These are phyloP conservation scores for Aspergillus glaucus DNA, from an alignment of 2,329 filamentous ascomycete genomes.

Conservation along the genomic window DNA sequence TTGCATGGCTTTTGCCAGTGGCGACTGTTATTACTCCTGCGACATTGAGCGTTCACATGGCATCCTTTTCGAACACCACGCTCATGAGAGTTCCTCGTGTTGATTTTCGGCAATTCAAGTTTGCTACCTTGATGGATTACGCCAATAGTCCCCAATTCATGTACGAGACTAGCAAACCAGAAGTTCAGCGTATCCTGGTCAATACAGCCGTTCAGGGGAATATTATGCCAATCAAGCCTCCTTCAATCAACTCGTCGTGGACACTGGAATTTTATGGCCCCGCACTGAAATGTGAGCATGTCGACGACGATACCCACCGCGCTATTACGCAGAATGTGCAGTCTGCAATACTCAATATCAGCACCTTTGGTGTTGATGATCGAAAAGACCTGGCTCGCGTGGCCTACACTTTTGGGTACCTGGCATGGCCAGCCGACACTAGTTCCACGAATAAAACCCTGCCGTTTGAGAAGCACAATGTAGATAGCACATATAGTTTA, in stretches of 20 bases:
- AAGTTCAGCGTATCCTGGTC: neutral
- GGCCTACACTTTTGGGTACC: no score
- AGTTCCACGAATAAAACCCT: no score
- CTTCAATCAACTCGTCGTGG: neutral
- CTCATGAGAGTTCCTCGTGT: neutral
- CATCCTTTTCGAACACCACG: neutral
- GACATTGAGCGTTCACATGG: neutral
- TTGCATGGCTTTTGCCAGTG: slow-evolving; percentile 1
- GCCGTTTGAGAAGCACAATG: no score
- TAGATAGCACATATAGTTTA: no score
- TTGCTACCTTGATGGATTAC: neutral
- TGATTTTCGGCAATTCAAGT: neutral
- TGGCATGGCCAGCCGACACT: no score
- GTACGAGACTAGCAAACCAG: neutral
- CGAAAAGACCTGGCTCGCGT: no score
- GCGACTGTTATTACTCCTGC: slow-evolving; percentile 1
- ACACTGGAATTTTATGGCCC: neutral
- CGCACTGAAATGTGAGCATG: neutral
- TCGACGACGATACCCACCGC: neutral
- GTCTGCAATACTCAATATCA: no score
- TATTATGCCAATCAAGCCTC: neutral
- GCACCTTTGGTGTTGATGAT: no score
- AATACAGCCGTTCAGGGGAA: neutral
- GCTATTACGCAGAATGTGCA: neutral
- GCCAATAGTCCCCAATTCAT: no score